Base-by-base conservation (phyloP, 2,329 filamentous ascomycete species). In the Beauveria caledonica region DNA sequence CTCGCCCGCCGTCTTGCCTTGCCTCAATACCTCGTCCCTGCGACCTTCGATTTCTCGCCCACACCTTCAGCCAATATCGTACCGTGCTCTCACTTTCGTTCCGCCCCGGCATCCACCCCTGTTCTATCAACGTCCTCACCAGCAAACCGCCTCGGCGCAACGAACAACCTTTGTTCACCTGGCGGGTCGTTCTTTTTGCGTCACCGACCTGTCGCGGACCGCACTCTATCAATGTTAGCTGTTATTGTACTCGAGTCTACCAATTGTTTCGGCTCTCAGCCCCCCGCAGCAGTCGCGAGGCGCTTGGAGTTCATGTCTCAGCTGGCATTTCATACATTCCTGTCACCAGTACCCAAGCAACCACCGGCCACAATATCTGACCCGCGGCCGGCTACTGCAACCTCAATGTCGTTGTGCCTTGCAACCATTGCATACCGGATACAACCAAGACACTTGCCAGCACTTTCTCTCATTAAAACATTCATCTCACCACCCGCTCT, bases 321-420 rank as follows among this genome's bases (percentile, higher is more conserved):
- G n/a, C 27, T 58, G 49, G 53, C 60, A 62, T 62, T 62, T 50
- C 23, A 42, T 33, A 15, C 59, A 55, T 55, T 60, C 54, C 60
- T 44, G 29, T n/a, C 19, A 54, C 44, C 52, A 52, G 59, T 40
- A 56, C 25, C 36, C 23, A 29, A 50, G 51, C 58, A 54, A 60
- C 58, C 51, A 46, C 5, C 44, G 19, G 9, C 21, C 45, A 46
- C 36, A 19, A 25, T 3, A 23, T 33, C 39, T 10, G 40, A 19
- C 27, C 33, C 23, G n/a, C 11, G 27, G 5, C 7, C 42, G 25
- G 15, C 39, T 23, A 53, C 48, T 49, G 40, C 45, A 57, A 50
- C 52, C 45, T 25, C 52, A 53, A 27, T 46, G 25, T 44, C 50
- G 25, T 60, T 49, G 57, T n/a, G n/a, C 29, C 23, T 9, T 36